Conservation (phyloP, 306 rosid genomes). For the Quercus cerris region DNA sequence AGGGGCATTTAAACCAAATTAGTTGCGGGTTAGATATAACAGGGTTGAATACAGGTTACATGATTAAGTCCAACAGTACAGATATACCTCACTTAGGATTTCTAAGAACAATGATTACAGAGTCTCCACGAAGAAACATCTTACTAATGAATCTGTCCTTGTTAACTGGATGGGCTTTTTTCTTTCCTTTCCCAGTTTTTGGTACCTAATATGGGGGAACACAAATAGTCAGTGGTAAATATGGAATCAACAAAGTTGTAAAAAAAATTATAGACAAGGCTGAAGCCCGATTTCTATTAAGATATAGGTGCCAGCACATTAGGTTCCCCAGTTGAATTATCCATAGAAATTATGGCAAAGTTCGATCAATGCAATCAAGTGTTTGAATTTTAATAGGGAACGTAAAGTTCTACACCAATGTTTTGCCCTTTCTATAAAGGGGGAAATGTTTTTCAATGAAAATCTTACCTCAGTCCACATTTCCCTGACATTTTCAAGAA, state of each 20-base stretch:
- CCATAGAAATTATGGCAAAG: no score
- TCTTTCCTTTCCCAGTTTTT: slow-evolving; percentile 88
- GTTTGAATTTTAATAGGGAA: no score
- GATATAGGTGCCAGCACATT: no score
- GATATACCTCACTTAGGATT: slow-evolving; percentile 67
- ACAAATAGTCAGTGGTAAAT: background rate
- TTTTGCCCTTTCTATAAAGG: no score
- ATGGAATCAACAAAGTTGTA: no score
- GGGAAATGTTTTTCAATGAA: background rate
- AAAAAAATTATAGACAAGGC: background rate
- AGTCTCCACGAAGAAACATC: slow-evolving; percentile 87
- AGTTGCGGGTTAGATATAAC: background rate
- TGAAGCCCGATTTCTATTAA: background rate
- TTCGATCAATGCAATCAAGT: no score
- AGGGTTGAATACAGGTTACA: background rate
- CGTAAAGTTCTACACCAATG: no score
- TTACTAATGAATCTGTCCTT: slow-evolving; percentile 91
- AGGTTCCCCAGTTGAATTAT: no score
- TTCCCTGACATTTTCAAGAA: slow-evolving; percentile 91
- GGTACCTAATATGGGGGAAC: slow-evolving; percentile 52
- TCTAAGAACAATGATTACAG: slow-evolving; percentile 89
- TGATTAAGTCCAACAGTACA: background rate
- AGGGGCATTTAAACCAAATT: background rate
- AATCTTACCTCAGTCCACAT: slow-evolving; percentile 95
- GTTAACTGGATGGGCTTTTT: slow-evolving; percentile 85